Evolutionary conservation across 2,329 filamentous ascomycete species (phyloP).

Genomic region (Colletotrichum godetiae): DNA sequence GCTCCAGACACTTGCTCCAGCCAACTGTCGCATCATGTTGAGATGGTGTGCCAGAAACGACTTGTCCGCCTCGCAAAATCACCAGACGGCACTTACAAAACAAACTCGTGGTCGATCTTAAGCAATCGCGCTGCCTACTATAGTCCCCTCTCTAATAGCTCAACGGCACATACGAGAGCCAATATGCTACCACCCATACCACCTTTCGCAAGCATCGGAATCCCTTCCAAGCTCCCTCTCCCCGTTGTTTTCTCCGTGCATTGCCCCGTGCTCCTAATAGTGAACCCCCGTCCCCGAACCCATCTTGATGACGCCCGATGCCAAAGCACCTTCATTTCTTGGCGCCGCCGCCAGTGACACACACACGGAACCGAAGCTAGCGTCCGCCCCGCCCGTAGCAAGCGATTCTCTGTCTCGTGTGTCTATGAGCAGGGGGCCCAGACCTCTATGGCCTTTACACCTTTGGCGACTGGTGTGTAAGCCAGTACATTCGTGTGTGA

Average conservation of each 20-base stretch:
- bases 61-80: conserved; percentile 6
- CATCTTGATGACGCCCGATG: conserved; percentile 20
- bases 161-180: not conserved
- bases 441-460: not conserved
- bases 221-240: conserved; percentile 6
- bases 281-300: not conserved
- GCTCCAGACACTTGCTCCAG: conserved; percentile 21
- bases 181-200: not conserved
- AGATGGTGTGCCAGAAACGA: conserved; percentile 27
- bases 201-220: not conserved
- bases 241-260: not conserved
- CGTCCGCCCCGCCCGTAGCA: not conserved
- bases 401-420: not conserved
- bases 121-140: not conserved
- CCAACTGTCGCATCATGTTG: conserved; percentile 27
- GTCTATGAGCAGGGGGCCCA: not conserved
- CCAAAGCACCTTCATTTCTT: conserved; percentile 17
- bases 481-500: too few species aligned
- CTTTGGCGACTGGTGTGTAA: not conserved
- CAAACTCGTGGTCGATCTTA: conserved; percentile 3
- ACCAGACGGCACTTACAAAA: conserved; percentile 11
- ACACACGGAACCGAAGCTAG: not conserved
- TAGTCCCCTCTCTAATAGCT: not conserved
- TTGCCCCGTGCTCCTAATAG: not conserved
- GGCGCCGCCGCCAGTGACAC: conserved; percentile 12